Conservation (phyloP, 352 stramenopile genomes). For the Phytophthora citricola region DNA sequence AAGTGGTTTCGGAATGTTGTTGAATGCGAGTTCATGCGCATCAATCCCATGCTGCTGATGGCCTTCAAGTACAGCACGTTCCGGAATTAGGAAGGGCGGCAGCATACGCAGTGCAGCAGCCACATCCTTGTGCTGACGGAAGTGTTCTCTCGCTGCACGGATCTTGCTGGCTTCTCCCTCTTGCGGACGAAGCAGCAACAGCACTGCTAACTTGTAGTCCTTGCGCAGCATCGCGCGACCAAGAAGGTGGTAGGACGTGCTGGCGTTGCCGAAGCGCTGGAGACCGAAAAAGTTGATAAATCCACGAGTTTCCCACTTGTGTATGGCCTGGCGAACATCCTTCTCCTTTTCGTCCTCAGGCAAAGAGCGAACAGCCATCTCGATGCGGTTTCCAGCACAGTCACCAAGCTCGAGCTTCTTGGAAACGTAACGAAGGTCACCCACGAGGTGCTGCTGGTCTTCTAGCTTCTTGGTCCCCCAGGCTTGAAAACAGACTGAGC, state of each 20-base stretch:
- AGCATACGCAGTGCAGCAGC: constrained; percentile 78
- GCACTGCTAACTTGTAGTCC: constrained; percentile 93
- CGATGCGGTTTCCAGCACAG: constrained; percentile 94
- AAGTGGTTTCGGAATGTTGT: constrained; percentile 66
- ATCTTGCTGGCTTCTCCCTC: constrained; percentile 87
- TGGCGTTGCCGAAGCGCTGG: constrained; percentile 92
- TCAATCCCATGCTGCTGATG: constrained; percentile 79
- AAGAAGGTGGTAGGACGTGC: constrained; percentile 82
- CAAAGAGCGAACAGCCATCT: constrained; percentile 93
- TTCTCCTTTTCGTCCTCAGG: constrained; percentile 55
- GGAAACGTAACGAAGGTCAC: constrained; percentile 91
- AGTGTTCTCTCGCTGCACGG: constrained; percentile 76
- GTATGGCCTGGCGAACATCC: constrained; percentile 44
- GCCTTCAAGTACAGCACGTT: constrained; percentile 78
- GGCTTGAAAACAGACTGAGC: constrained; percentile 58
- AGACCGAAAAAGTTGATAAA: constrained; percentile 99
- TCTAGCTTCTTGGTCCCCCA: constrained; percentile 51
- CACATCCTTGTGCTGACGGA: constrained; percentile 86
- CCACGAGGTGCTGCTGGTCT: constrained; percentile 87
- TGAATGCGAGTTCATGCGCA: constrained; percentile 75
- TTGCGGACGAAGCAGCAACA: constrained; percentile 91
- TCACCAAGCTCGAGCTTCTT: constrained; percentile 88
- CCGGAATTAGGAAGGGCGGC: constrained; percentile 71
- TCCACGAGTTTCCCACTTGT: constrained; percentile 65
- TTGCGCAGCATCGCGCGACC: constrained; percentile 94